These are phyloP conservation scores for Poronia punctata DNA, from an alignment of 495 filamentous ascomycete species.

Conservation along the genomic window DNA sequence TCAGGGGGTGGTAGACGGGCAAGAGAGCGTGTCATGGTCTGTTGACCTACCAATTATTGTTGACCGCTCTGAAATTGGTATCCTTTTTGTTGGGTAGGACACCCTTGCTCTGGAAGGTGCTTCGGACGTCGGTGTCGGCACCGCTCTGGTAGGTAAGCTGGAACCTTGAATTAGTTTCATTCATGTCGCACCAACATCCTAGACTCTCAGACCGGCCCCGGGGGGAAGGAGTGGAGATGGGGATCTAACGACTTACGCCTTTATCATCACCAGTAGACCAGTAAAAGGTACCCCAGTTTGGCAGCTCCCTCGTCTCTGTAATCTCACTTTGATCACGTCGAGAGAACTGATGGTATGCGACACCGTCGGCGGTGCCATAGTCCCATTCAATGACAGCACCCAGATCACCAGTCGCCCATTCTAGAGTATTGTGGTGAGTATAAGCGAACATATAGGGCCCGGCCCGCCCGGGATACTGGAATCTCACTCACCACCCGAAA, in stretches of 20 bases:
- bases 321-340: constrained; percentile 58
- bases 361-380: constrained; percentile 24
- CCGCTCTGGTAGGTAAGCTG: constrained; percentile 59
- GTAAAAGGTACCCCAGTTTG: constrained; percentile 84
- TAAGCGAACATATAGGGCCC: constrained; percentile 23
- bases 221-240: neutral
- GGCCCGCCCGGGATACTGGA: constrained; percentile 42
- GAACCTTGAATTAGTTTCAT: constrained; percentile 13
- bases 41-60: constrained; percentile 51
- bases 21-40: neutral
- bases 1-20: neutral
- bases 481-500: constrained; percentile 70
- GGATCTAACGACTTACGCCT: constrained; percentile 27
- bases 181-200: neutral
- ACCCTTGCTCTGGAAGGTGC: constrained; percentile 56
- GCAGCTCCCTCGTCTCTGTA: constrained; percentile 60
- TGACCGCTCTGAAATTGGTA: constrained; percentile 58
- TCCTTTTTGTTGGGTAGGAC: constrained; percentile 61
- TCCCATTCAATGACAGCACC: constrained; percentile 34
- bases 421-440: constrained; percentile 23
- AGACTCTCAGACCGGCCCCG: neutral
- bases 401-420: constrained; percentile 39
- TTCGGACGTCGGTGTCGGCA: constrained; percentile 55
- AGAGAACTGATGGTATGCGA: constrained; percentile 49
- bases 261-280: constrained; percentile 44